phyloP scores from a whole-genome alignment of 176 grass and related monocot species.

The Carex myosuroides region DNA sequence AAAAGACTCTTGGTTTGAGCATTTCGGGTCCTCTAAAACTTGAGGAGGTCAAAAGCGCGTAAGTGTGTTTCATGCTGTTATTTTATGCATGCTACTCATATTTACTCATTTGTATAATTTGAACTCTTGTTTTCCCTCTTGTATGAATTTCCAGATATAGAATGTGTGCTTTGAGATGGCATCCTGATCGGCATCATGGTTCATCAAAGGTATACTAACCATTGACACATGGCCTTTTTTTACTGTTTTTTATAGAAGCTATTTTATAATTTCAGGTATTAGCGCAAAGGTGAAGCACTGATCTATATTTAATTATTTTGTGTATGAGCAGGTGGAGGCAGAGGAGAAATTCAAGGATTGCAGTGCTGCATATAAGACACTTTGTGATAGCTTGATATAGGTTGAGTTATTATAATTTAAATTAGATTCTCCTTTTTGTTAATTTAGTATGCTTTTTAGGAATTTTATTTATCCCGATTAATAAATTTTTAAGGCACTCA shows the following conservation, averaged over 20 bases:
- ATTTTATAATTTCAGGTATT: not conserved
- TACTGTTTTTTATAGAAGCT: no score
- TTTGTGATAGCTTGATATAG: conserved; percentile 53
- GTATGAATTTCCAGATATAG: conserved; percentile 53
- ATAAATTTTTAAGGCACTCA: not conserved
- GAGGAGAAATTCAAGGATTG: conserved; percentile 96
- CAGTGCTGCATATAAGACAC: conserved; percentile 74
- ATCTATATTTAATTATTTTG: conserved; percentile 11
- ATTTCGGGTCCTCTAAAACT: conserved; percentile 63
- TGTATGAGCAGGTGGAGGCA: conserved; percentile 49
- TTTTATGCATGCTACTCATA: not conserved
- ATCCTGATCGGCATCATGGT: conserved; percentile 87
- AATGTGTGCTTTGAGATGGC: conserved; percentile 84
- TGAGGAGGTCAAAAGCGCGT: conserved; percentile 96
- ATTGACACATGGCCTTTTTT: not conserved
- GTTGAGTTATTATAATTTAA: not conserved
- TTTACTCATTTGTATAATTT: conserved; percentile 13
- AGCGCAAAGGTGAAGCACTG: not conserved
- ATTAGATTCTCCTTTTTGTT: not conserved
- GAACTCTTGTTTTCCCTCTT: not conserved
- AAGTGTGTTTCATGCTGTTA: conserved; percentile 33
- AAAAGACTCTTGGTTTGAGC: conserved; percentile 71
- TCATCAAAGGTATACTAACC: conserved; percentile 48
- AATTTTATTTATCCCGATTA: not conserved
- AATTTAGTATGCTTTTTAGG: not conserved